Evolutionary conservation across 2,329 filamentous ascomycete species (phyloP), one percentile per base, ranked within the genome.

Genomic region (Fusarium bulbicola): DNA sequence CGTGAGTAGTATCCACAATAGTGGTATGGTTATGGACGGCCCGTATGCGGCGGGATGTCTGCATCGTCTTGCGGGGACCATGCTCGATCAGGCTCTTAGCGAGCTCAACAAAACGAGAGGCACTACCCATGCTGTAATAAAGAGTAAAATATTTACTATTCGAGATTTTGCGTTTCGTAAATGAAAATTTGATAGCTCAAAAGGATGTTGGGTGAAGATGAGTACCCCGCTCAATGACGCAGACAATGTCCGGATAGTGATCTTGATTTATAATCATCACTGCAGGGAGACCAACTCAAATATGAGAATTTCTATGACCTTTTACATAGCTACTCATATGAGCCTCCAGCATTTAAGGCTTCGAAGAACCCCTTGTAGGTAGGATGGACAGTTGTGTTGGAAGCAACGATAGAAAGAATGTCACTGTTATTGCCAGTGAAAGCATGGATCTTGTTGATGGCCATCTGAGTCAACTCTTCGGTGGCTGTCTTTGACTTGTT

Each of bases 1-100:
- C 83, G 28, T 77, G 66, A 2, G 78, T 80, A 1, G 83, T 83
- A 63, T 85, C 84, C 21, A 82, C 79, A 30, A 83, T 79, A 63
- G 74, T 75, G 9, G 71, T 73, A 30, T 77, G 74, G 63, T 82
- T 80, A 62, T 80, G 76, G 15, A 82, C 60, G 46, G 82, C 80
- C 18, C 82, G 78, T 32, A 83, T 69, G 10, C 82, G 78, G 16
- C 82, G 80, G 6, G 77, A 70, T 30, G 79, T 74, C 5, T 54
- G 42, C 9, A 71, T 52, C 1, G 53, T 66, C 30, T 72, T 79
- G 10, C 63, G 64, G 16, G 76, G 72, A 4, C 75, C 76, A 30
- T 74, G 49, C 18, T 74, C 56, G 24, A 75, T 63, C 20, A 75
- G 58, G 9, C 39, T 66, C 15, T 58, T 54, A 4, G 56, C 72